Evolutionary conservation across 805 yeast genomes (phyloP).

Genomic region (Huiozyma naganishii): DNA sequence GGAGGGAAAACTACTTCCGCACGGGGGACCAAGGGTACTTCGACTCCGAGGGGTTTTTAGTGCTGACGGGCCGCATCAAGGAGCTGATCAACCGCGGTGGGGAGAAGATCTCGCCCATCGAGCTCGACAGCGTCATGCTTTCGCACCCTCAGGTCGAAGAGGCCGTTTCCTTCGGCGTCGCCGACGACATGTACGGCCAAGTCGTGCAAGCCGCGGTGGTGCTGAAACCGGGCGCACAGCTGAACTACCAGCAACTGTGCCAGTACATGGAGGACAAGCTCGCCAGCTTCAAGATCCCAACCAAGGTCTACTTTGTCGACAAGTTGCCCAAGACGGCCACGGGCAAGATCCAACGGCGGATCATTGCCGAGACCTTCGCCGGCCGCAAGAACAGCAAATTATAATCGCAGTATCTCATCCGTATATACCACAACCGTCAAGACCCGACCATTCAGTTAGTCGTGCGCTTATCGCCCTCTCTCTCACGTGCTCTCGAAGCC

Average conservation of each 20-base stretch:
- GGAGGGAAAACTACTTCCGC: constrained; percentile 47
- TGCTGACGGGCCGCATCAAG: constrained; percentile 60
- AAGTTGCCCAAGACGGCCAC: constrained; percentile 67
- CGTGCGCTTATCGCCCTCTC: neutral
- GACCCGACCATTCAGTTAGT: neutral
- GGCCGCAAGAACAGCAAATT: constrained; percentile 19
- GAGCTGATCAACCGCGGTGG: constrained; percentile 72
- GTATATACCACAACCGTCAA: neutral
- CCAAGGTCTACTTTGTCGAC: constrained; percentile 44
- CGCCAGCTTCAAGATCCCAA: constrained; percentile 52
- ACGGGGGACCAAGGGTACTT: constrained; percentile 70
- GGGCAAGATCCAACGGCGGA: constrained; percentile 64
- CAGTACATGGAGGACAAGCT: constrained; percentile 36
- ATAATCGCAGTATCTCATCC: neutral
- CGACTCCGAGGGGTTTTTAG: constrained; percentile 48
- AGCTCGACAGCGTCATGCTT: constrained; percentile 51
- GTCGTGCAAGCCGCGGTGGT: constrained; percentile 63
- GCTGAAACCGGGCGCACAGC: constrained; percentile 31
- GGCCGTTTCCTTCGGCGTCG: constrained; percentile 61
- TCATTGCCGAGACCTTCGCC: constrained; percentile 44
- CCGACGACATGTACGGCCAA: constrained; percentile 61
- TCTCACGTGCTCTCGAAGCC: neutral
- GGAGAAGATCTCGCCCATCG: constrained; percentile 67
- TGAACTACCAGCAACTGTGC: constrained; percentile 36
- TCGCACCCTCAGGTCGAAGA: constrained; percentile 53